Conservation (phyloP, 2,329 filamentous ascomycete species). For the Botrytis sinoallii region DNA sequence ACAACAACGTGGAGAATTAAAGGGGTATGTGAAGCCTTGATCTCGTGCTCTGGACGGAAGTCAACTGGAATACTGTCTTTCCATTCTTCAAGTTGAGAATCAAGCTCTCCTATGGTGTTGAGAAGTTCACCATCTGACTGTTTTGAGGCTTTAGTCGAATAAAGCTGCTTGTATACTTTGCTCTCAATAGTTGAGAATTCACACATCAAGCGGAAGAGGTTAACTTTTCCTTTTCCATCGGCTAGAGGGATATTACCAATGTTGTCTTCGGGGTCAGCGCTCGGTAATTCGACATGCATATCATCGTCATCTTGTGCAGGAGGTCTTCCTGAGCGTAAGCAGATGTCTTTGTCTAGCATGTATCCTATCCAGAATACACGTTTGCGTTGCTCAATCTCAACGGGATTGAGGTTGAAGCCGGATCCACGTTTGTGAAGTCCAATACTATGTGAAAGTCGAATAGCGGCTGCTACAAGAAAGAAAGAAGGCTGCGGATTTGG, state of each 20-base stretch:
- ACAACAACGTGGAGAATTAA: constrained; percentile 94
- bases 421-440: constrained; percentile 91
- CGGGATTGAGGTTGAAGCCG: constrained; percentile 87
- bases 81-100: constrained; percentile 88
- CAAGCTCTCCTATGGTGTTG: constrained; percentile 92
- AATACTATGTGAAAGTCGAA: constrained; percentile 88
- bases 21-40: constrained; percentile 86
- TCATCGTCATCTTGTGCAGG: constrained; percentile 73
- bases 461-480: constrained; percentile 84
- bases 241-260: constrained; percentile 91
- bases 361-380: constrained; percentile 77
- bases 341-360: constrained; percentile 71
- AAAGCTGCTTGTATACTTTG: constrained; percentile 88
- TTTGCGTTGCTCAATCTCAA: constrained; percentile 89
- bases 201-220: constrained; percentile 90
- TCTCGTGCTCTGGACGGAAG: constrained; percentile 95
- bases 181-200: constrained; percentile 89
- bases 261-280: constrained; percentile 84
- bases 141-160: constrained; percentile 87
- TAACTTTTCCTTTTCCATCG: constrained; percentile 88
- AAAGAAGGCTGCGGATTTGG: constrained; percentile 95
- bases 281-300: constrained; percentile 95
- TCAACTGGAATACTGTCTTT: constrained; percentile 94
- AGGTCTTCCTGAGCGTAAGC: constrained; percentile 67
- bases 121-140: constrained; percentile 90